Percentiles rank a stretch among this genome's conserved stretches.
phyloP scores from a whole-genome alignment of 1,284 basidiomycete genomes.

The Bondarzewia mesenterica region DNA sequence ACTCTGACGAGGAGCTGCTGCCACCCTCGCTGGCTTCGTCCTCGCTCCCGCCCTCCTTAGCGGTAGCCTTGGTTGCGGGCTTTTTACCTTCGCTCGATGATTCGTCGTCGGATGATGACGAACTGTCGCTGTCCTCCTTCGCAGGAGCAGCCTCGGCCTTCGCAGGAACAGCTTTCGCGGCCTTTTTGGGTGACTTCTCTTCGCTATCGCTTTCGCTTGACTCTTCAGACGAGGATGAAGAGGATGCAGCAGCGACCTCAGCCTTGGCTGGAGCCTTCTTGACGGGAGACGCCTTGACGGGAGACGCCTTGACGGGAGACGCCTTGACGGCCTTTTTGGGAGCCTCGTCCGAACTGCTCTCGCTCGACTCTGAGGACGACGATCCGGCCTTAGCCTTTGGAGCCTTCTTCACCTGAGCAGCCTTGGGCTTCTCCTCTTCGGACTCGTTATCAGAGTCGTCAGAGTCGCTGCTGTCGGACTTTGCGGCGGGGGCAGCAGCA shows the following conservation, averaged over 20 bases:
- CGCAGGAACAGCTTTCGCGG: slow-evolving; percentile 16
- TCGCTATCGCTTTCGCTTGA: too few species aligned
- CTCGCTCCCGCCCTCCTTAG: slow-evolving; percentile 5
- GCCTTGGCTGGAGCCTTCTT: slow-evolving; percentile 14
- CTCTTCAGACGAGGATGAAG: neutral
- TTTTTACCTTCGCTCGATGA: neutral
- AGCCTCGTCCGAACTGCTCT: slow-evolving; percentile 21
- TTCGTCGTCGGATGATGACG: slow-evolving; percentile 9
- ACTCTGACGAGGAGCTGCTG: slow-evolving; percentile 13
- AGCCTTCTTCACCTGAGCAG: slow-evolving; percentile 26
- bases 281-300: slow-evolving; percentile 36
- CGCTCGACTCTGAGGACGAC: slow-evolving; percentile 12
- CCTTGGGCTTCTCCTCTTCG: slow-evolving; percentile 30
- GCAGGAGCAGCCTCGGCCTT: slow-evolving; percentile 17
- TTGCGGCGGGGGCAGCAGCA: neutral
- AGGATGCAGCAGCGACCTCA: neutral
- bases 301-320: slow-evolving; percentile 34
- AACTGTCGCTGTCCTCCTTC: slow-evolving; percentile 4
- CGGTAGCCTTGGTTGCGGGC: slow-evolving; percentile 13
- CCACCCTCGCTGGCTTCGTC: slow-evolving; percentile 6
- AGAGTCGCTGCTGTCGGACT: slow-evolving; percentile 3
- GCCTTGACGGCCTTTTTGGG: slow-evolving; percentile 34
- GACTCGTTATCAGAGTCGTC: slow-evolving; percentile 8
- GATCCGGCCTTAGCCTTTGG: slow-evolving; percentile 17
- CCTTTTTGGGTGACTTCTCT: slow-evolving; percentile 5